Conservation (phyloP, 1,139 yeast genomes). For the Hanseniaspora uvarum region DNA sequence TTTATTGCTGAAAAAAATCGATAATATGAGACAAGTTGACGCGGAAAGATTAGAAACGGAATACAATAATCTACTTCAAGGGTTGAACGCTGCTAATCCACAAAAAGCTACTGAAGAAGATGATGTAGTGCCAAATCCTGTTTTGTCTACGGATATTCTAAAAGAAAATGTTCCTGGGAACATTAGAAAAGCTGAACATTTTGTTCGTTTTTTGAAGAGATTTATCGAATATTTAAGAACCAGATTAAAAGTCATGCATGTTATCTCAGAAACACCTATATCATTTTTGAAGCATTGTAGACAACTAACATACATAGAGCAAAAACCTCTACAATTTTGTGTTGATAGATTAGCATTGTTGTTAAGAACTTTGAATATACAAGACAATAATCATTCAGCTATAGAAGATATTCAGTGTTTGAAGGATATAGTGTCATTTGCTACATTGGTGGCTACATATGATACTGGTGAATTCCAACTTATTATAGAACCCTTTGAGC, state of each 20-base stretch:
- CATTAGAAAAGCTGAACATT: conserved; percentile 92
- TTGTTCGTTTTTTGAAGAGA: conserved; percentile 80
- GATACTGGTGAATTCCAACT: conserved; percentile 76
- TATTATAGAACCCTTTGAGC: conserved; percentile 89
- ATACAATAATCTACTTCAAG: conserved; percentile 82
- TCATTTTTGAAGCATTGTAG: conserved; percentile 87
- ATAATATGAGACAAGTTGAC: conserved; percentile 72
- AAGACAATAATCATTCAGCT: conserved; percentile 35
- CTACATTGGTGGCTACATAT: conserved; percentile 88
- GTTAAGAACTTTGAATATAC: conserved; percentile 77
- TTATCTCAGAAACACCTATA: conserved; percentile 89
- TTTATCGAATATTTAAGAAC: conserved; percentile 91
- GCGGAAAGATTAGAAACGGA: conserved; percentile 77
- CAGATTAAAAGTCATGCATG: conserved; percentile 94
- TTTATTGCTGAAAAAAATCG: conserved; percentile 62
- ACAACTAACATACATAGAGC: conserved; percentile 83
- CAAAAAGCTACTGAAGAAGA: conserved; percentile 45
- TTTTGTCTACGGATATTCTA: conserved; percentile 69
- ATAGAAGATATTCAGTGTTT: conserved; percentile 87
- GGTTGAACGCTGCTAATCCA: conserved; percentile 63
- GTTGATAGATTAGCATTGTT: conserved; percentile 80
- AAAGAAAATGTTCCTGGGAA: conserved; percentile 96
- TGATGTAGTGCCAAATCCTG: conserved; percentile 77
- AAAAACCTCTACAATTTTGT: conserved; percentile 83
- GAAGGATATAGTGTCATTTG: conserved; percentile 93